Evolutionary conservation across 2,329 filamentous ascomycete genomes (phyloP).

Genomic region (Trichophyton equinum): DNA sequence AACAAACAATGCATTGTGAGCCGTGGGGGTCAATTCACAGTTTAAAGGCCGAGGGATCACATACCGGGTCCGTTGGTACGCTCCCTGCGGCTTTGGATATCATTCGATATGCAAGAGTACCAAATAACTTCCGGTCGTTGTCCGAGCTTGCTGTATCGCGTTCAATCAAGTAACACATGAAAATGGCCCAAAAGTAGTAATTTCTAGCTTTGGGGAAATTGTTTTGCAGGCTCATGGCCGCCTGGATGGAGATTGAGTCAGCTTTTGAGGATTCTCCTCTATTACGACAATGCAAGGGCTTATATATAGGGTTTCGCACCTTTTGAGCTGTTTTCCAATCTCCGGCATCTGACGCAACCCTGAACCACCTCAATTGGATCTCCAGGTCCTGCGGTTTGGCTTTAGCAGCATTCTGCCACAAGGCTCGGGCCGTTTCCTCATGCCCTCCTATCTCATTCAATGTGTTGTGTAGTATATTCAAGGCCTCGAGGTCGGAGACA

Average conservation of each 20-base stretch:
- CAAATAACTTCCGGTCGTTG: constrained; percentile 34
- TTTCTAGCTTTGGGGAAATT: constrained; percentile 37
- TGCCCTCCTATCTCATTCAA: constrained; percentile 26
- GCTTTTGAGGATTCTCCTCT: background rate
- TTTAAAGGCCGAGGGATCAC: constrained; percentile 11
- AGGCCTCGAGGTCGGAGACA: constrained; percentile 33
- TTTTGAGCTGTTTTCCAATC: constrained; percentile 40
- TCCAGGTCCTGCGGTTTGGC: constrained; percentile 32
- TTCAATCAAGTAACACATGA: constrained; percentile 34
- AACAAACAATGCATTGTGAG: constrained; percentile 11
- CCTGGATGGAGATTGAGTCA: constrained; percentile 24
- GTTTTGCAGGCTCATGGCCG: constrained; percentile 38
- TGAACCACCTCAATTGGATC: constrained; percentile 36
- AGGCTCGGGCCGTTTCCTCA: constrained; percentile 22
- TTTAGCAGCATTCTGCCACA: constrained; percentile 39
- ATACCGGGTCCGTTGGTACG: constrained; percentile 34
- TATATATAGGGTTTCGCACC: constrained; percentile 19
- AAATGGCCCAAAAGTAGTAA: constrained; percentile 40
- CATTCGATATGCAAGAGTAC: constrained; percentile 40
- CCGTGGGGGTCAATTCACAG: constrained; percentile 7
- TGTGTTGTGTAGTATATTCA: constrained; percentile 32
- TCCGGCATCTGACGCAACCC: constrained; percentile 27
- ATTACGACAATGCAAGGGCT: background rate
- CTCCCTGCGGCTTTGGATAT: constrained; percentile 35
- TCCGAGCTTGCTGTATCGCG: constrained; percentile 27